phyloP scores from a whole-genome alignment of 2,329 filamentous ascomycete genomes.

The Epichloe sylvatica region DNA sequence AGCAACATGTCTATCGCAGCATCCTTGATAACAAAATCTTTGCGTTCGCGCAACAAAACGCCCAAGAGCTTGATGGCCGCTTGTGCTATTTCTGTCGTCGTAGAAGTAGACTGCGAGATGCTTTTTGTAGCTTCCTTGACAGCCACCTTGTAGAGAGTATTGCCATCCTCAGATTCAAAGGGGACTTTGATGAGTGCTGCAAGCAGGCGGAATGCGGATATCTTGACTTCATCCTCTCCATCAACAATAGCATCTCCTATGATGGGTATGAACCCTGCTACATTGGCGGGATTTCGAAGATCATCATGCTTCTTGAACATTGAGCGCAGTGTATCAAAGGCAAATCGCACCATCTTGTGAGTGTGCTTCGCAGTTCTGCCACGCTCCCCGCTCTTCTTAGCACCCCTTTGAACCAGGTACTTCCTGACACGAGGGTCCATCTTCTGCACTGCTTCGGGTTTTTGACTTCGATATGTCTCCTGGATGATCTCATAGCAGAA shows the following conservation, averaged over 20 bases:
- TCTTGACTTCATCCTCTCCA: slow-evolving; percentile 83
- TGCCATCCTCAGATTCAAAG: slow-evolving; percentile 55
- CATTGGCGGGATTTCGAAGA: slow-evolving; percentile 63
- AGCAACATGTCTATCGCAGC: slow-evolving; percentile 71
- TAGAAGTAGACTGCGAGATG: slow-evolving; percentile 63
- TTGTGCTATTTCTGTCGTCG: slow-evolving; percentile 72
- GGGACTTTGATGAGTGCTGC: slow-evolving; percentile 75
- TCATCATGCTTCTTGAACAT: slow-evolving; percentile 76
- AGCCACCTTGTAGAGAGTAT: slow-evolving; percentile 57
- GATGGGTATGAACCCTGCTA: slow-evolving; percentile 76
- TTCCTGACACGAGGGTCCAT: slow-evolving; percentile 50
- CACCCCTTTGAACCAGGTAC: slow-evolving; percentile 69
- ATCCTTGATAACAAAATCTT: slow-evolving; percentile 63
- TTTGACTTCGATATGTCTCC: slow-evolving; percentile 59
- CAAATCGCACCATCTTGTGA: slow-evolving; percentile 79
- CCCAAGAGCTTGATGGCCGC: slow-evolving; percentile 80
- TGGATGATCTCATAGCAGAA: slow-evolving; percentile 94
- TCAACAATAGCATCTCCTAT: slow-evolving; percentile 75
- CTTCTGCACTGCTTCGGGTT: slow-evolving; percentile 35
- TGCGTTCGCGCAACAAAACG: slow-evolving; percentile 68
- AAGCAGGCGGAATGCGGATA: slow-evolving; percentile 74
- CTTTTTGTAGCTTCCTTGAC: slow-evolving; percentile 68
- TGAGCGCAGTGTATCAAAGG: slow-evolving; percentile 72
- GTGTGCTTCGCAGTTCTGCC: slow-evolving; percentile 64
- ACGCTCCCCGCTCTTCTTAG: slow-evolving; percentile 58